phyloP scores from a whole-genome alignment of 1,139 yeast genomes.

The Meyerozyma elateridarum region DNA sequence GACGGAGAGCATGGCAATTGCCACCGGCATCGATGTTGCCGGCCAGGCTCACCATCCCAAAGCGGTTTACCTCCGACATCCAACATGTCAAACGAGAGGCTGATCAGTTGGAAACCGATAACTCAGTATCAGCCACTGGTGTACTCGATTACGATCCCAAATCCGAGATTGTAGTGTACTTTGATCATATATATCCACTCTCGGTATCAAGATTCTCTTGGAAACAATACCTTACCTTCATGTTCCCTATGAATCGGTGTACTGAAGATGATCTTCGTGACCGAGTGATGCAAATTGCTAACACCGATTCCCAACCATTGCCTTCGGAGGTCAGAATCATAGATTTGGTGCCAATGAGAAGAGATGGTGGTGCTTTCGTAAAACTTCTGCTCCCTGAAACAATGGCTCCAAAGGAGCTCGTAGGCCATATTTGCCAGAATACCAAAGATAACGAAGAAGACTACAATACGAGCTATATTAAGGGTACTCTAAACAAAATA shows the following conservation, averaged over 20 bases:
- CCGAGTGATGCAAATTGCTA: slow-evolving; percentile 20
- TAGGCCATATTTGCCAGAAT: slow-evolving; percentile 46
- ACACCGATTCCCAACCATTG: slow-evolving; percentile 24
- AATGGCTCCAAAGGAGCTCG: slow-evolving; percentile 45
- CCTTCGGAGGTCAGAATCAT: slow-evolving; percentile 24
- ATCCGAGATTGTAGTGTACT: slow-evolving; percentile 50
- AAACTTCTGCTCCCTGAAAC: slow-evolving; percentile 59
- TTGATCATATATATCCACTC: slow-evolving; percentile 48
- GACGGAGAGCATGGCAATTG: not conserved
- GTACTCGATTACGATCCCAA: slow-evolving; percentile 31
- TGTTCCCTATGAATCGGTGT: slow-evolving; percentile 15
- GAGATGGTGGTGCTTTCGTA: slow-evolving; percentile 95
- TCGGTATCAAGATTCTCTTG: slow-evolving; percentile 19
- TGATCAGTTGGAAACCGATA: slow-evolving; percentile 28
- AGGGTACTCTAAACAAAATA: slow-evolving; percentile 14
- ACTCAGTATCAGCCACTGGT: slow-evolving; percentile 39
- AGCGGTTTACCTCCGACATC: slow-evolving; percentile 25
- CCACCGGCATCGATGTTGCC: not conserved
- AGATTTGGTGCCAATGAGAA: slow-evolving; percentile 58
- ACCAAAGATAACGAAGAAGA: slow-evolving; percentile 28
- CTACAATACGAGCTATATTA: slow-evolving; percentile 27
- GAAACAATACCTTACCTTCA: slow-evolving; percentile 18
- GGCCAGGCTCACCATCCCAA: slow-evolving; percentile 4
- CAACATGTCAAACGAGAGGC: slow-evolving; percentile 31
- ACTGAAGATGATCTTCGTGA: slow-evolving; percentile 19